Conservation (phyloP, 1,284 basidiomycete genomes). For the Cutaneotrichosporon cyanovorans region DNA sequence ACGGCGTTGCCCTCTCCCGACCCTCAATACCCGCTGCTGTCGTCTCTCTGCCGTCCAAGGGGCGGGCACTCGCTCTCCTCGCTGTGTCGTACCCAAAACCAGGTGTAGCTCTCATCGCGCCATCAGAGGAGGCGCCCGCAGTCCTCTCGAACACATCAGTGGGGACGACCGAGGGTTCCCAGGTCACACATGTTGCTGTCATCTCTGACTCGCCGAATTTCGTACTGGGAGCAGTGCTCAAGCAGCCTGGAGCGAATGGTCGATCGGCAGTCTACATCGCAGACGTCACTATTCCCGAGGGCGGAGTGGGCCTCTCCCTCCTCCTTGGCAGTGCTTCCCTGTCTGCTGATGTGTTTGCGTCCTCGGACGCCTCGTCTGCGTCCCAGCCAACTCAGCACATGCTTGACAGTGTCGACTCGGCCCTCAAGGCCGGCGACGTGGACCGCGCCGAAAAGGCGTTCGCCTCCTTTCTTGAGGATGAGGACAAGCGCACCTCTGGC, state of each 20-base stretch:
- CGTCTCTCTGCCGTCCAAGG: slow-evolving; percentile 18
- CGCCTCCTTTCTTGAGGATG: slow-evolving; percentile 13
- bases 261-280: slow-evolving; percentile 32
- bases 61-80: slow-evolving; percentile 20
- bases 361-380: not conserved
- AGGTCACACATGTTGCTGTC: slow-evolving; percentile 24
- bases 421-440: slow-evolving; percentile 8
- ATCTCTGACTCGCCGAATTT: slow-evolving; percentile 15
- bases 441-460: slow-evolving; percentile 14
- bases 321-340: slow-evolving; percentile 26
- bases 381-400: slow-evolving; percentile 1
- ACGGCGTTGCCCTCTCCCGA: slow-evolving; percentile 6
- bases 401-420: slow-evolving; percentile 5
- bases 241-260: slow-evolving; percentile 11
- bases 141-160: slow-evolving; percentile 21
- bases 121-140: slow-evolving; percentile 24
- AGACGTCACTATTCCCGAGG: slow-evolving; percentile 28
- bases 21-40: slow-evolving; percentile 11
- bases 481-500: slow-evolving; percentile 7
- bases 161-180: slow-evolving; percentile 14
- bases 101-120: slow-evolving; percentile 27
- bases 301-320: slow-evolving; percentile 32
- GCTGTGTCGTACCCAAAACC: slow-evolving; percentile 23
- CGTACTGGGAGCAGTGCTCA: slow-evolving; percentile 17
- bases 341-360: slow-evolving; percentile 21